These are phyloP conservation scores for Stephania yunnanensis DNA, from an alignment of 164 flowering plant species.

Conservation along the genomic window DNA sequence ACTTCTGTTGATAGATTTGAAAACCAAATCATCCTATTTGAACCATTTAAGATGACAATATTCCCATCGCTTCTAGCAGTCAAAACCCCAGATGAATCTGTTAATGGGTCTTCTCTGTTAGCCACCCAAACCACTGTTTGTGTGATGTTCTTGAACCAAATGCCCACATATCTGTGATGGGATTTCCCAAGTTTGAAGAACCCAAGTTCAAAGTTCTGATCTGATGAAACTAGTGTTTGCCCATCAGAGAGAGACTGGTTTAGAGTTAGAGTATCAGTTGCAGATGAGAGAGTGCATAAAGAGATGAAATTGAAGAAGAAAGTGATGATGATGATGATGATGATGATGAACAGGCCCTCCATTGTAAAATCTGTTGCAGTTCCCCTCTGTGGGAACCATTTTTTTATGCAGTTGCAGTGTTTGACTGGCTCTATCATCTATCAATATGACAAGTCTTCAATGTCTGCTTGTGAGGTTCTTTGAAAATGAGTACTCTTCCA, in stretches of 20 bases:
- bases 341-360: neutral
- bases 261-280: constrained; percentile 7
- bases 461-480: neutral
- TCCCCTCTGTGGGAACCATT: neutral
- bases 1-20: neutral
- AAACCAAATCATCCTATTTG: neutral
- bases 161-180: constrained; percentile 15
- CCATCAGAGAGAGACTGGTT: constrained; percentile 14
- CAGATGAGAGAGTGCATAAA: neutral
- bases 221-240: constrained; percentile 13
- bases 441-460: neutral
- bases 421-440: neutral
- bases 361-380: neutral
- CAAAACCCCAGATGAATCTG: constrained; percentile 23
- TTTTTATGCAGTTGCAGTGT: neutral
- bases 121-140: constrained; percentile 52
- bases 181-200: constrained; percentile 20
- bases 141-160: constrained; percentile 22
- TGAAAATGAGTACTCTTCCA: too few relatives aligned
- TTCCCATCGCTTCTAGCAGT: neutral
- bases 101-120: constrained; percentile 45
- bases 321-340: neutral
- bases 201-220: constrained; percentile 12
- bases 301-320: neutral
- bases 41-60: neutral